Base-by-base conservation (phyloP, 495 filamentous ascomycete genomes). In the Tetracladium setigerum region DNA sequence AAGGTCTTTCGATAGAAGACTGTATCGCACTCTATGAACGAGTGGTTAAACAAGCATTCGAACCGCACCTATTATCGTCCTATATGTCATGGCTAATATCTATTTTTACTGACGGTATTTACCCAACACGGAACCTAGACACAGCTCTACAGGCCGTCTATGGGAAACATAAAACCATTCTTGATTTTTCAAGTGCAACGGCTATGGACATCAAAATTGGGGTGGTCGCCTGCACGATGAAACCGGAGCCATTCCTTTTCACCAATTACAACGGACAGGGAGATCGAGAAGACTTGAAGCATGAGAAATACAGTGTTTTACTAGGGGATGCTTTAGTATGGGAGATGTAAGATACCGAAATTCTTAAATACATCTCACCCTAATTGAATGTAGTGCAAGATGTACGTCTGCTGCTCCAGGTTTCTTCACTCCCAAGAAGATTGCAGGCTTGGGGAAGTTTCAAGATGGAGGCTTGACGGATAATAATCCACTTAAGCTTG, bases 401-500 rank as follows among this genome's bases (percentile, higher is more conserved):
- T 52, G 33, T 16, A 65, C 54, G 4, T 62, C 54, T 19, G 58
- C 58, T 16, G 60, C 60, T 17, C 58, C 54, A 14, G 47, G 44
- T 17, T 56, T 59, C 30, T 55, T 57, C 39, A 54, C 44, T 31
- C 53, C 45, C 1, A 47, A 59, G 18, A 48, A 41, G 12, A 52
- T 59, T 7, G 39, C 24, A 30, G 31, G 38, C 22, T 32, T 49
- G 3, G 56, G 54, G 36, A 57, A 59, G 27, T 66, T 61, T 49
- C 53, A 60, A 56, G 64, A 68, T 52, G 57, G 61, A 15, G 60
- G 56, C 10, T 42, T 68, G 18, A 50, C 44, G 15, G 54, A 66
- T 33, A 67, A 65, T 36, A 64, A 66, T 44, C 62, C 59, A 0
- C 41, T 64, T 18, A 55, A 64, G 30, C 40, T 69, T 17, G 61